Base-by-base conservation (phyloP, 2,329 filamentous ascomycete species). In the Pseudogymnoascus destructans region DNA sequence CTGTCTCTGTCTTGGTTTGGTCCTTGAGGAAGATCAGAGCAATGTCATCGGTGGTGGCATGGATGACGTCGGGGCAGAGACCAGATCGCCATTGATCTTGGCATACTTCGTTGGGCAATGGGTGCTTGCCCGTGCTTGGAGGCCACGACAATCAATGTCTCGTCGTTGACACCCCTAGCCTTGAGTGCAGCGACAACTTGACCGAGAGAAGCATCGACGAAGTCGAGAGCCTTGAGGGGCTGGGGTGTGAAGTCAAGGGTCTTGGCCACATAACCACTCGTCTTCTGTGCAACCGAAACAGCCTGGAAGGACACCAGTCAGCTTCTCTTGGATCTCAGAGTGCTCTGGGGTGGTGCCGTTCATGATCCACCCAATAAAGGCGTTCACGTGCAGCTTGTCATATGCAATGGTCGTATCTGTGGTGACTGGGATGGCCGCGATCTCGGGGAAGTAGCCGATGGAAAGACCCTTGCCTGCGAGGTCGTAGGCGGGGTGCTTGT, bases 401-500 rank as follows among this genome's bases (percentile, higher is more conserved):
- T 68, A 68, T 7, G 59, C 61, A 40, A 69, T 68, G 10, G 61
- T 66, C n/a, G 61, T 61, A 11, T 63, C 57, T 13, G 67, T 57
- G 33, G 60, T 64, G 11, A 57, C 58, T n/a, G 58, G 42, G 19
- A 64, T 60, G 23, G 62, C 36, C 11, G 42, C 36, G 36, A 69
- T 68, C 58, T 69, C 67, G 6, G 67, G 67, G 55, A 69, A 69
- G 58, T 69, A 69, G 10, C 66, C 67, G n/a, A 60, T 58, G n/a
- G 63, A 64, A 17, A 69, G 59, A 32, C 67, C 67, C 17, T 59
- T 66, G 17, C 67, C 67, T 27, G 59, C 64, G 23, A 69, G 57
- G 46, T 69, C 67, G 36, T 69, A 69, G 8, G 67, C 62, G 21
- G 67, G 67, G 52, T 69, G 67, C 61, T 69, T 69, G 49, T 68